A percentile compares a stretch with the other conserved stretches of the same genome.
Evolutionary conservation across 2,329 filamentous ascomycete genomes (phyloP).

Genomic region (Curvularia hawaiiensis): DNA sequence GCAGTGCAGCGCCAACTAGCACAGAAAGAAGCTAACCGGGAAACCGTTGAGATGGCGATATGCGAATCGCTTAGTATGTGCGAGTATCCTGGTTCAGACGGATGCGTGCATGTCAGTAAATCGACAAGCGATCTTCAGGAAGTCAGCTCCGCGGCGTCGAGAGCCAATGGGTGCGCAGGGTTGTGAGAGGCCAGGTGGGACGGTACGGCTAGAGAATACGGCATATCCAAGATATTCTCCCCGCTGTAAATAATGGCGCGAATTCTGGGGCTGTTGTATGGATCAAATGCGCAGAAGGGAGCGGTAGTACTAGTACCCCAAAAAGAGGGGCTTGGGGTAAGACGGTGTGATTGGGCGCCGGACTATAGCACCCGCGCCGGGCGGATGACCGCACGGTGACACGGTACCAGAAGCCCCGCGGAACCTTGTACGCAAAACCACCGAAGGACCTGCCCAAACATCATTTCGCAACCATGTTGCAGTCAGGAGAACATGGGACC

Average conservation of each 20-base stretch:
- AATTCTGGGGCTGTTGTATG: conserved; percentile 2
- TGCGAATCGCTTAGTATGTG: neutral
- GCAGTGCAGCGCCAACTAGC: neutral
- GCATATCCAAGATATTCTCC: neutral
- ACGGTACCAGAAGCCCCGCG: neutral
- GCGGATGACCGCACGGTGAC: neutral
- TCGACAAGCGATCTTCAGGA: conserved; percentile 3
- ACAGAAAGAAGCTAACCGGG: neutral
- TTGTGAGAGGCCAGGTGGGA: neutral
- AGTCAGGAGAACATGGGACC: neutral
- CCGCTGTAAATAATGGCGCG: neutral
- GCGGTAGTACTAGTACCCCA: neutral
- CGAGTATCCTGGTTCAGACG: neutral
- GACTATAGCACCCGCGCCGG: neutral
- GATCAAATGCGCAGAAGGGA: neutral
- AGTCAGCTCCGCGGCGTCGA: conserved; percentile 4
- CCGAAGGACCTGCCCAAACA: neutral
- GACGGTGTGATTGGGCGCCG: neutral
- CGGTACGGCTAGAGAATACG: neutral
- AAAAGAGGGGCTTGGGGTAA: conserved; percentile 6
- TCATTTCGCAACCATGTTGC: neutral
- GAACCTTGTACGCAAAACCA: neutral
- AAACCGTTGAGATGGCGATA: neutral
- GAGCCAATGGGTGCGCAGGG: conserved; percentile 4
- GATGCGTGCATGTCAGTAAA: neutral